Evolutionary conservation across 139 green algal species (phyloP).

Genomic region (Closterium sp.): DNA sequence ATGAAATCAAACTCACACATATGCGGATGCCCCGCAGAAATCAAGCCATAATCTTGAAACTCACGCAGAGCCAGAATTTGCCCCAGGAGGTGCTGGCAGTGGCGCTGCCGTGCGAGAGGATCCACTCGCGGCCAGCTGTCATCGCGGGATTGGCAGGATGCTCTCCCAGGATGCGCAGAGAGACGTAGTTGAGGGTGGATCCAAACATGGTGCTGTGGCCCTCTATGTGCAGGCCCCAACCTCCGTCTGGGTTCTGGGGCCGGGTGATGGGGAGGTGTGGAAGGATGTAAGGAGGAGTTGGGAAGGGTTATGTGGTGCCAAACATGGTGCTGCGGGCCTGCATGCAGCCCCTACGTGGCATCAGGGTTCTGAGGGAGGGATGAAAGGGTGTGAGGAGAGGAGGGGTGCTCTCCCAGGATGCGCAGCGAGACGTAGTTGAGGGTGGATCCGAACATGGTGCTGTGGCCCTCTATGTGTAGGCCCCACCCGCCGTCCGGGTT

Average conservation of each 20-base stretch:
- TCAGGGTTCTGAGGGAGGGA: too few relatives aligned
- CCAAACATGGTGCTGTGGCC: constrained; percentile 97
- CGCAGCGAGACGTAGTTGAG: constrained; percentile 70
- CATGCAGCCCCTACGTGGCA: too few relatives aligned
- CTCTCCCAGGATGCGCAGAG: constrained; percentile 50
- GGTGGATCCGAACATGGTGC: constrained; percentile 97
- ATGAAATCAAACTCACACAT: too few relatives aligned
- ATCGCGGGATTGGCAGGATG: constrained; percentile 13
- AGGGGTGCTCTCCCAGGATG: too few relatives aligned
- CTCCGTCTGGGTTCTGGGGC: constrained; percentile 85
- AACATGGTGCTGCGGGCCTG: too few relatives aligned
- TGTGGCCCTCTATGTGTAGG: constrained; percentile 94
- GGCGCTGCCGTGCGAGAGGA: constrained; percentile 77
- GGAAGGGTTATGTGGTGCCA: too few relatives aligned
- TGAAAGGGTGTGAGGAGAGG: too few relatives aligned
- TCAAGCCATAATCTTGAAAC: background rate
- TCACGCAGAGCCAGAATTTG: constrained; percentile 95
- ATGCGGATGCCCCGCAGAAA: too few relatives aligned
- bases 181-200: constrained; percentile 76
- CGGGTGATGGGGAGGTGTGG: too few relatives aligned
- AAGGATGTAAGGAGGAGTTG: background rate
- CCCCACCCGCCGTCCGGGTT: constrained; percentile 95
- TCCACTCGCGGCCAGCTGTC: constrained; percentile 68
- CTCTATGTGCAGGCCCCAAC: constrained; percentile 97
- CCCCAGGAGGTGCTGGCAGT: constrained; percentile 87